Evolutionary conservation across 352 stramenopile species (phyloP).

Genomic region (Pythium myriotylum): DNA sequence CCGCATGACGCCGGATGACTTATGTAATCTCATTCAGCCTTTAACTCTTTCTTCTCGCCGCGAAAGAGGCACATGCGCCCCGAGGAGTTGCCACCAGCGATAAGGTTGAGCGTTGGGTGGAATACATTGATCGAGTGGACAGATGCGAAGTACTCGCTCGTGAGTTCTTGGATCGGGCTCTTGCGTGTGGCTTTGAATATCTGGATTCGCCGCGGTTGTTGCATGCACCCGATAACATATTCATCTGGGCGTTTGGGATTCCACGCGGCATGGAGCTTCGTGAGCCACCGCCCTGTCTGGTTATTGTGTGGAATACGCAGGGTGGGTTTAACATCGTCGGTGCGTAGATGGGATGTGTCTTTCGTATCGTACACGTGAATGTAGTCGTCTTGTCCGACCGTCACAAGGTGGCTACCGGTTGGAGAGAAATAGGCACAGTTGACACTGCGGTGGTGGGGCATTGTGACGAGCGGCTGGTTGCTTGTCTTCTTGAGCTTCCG

Average conservation of each 20-base stretch:
- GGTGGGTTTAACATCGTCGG: slow-evolving; percentile 30
- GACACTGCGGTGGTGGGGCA: slow-evolving; percentile 76
- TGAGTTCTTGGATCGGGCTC: slow-evolving; percentile 72
- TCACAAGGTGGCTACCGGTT: slow-evolving; percentile 67
- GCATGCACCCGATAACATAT: slow-evolving; percentile 84
- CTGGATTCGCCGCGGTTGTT: slow-evolving; percentile 79
- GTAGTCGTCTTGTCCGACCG: slow-evolving; percentile 82
- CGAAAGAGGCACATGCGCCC: slow-evolving; percentile 68
- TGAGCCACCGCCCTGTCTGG: slow-evolving; percentile 84
- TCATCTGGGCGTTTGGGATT: slow-evolving; percentile 72
- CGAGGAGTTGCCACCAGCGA: slow-evolving; percentile 80
- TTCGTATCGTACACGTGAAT: slow-evolving; percentile 72
- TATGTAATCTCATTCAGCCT: slow-evolving; percentile 8
- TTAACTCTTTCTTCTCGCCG: slow-evolving; percentile 30
- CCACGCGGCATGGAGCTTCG: slow-evolving; percentile 83
- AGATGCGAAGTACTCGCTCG: slow-evolving; percentile 69
- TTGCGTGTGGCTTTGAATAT: slow-evolving; percentile 75
- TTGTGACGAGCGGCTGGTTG: slow-evolving; percentile 49
- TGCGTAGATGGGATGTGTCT: slow-evolving; percentile 34
- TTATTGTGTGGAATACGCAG: slow-evolving; percentile 84
- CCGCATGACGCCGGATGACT: no score
- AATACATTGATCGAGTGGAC: slow-evolving; percentile 90
- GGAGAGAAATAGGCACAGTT: slow-evolving; percentile 90
- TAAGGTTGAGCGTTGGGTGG: slow-evolving; percentile 69
- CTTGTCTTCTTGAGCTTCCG: slow-evolving; percentile 50